Conservation (phyloP, 768 basidiomycete genomes). For the Myochromella boudieri region DNA sequence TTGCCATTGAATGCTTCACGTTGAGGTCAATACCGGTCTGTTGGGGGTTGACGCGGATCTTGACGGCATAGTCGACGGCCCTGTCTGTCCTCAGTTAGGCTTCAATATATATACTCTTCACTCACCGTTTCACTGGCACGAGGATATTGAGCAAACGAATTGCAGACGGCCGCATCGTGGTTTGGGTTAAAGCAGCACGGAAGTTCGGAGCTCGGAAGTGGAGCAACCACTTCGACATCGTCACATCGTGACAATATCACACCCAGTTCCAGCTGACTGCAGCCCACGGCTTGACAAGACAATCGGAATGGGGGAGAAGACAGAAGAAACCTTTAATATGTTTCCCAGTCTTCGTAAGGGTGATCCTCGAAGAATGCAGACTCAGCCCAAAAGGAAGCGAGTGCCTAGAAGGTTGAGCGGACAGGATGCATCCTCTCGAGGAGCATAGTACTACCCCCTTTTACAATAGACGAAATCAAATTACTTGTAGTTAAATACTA, state of each 20-base stretch:
- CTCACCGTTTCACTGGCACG: slow-evolving; percentile 89
- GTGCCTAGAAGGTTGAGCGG: no score
- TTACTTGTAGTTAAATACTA: no score
- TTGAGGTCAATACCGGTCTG: slow-evolving; percentile 96
- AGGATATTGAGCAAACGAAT: slow-evolving; percentile 81
- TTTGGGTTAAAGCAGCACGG: slow-evolving; percentile 6
- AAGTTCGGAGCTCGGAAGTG: slow-evolving; percentile 15
- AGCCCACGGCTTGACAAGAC: no score
- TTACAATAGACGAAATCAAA: no score
- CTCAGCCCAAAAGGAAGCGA: no score
- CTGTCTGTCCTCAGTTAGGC: slow-evolving; percentile 34
- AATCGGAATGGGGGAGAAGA: no score
- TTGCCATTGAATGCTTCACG: slow-evolving; percentile 98
- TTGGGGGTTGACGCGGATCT: slow-evolving; percentile 94
- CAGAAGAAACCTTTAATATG: no score
- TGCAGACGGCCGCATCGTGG: slow-evolving; percentile 72
- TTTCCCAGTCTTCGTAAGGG: no score
- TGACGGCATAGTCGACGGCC: slow-evolving; percentile 95
- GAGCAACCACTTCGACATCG: slow-evolving; percentile 15
- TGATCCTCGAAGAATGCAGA: no score
- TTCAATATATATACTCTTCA: background rate
- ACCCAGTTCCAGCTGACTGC: no score
- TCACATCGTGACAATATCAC: slow-evolving; percentile 19
- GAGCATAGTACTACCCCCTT: no score
- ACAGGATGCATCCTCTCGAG: no score